Evolutionary conservation across 345 rosid species (phyloP), one percentile per base, ranked within the genome.

Genomic region (Ailanthus altissimus): DNA sequence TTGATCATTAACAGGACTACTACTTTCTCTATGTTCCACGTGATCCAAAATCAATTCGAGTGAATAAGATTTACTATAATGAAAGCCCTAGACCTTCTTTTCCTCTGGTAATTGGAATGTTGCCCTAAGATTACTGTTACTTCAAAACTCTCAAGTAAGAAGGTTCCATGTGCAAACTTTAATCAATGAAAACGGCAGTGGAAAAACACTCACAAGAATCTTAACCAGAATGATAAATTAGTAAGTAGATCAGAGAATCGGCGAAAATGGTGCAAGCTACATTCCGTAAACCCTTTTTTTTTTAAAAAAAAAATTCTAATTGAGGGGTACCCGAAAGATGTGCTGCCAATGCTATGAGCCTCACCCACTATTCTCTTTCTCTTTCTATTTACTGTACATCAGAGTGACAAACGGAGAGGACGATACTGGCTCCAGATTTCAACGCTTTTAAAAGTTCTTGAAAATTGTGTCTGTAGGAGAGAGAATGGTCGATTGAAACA

Each of bases 321-420:
- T n/a, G n/a, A n/a, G 58, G 77, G 77, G 86, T 83, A 86, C 87
- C 88, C 86, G 88, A 67, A 85, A 82, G 88, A 82, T 50, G 83
- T 83, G 87, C 87, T 79, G 90, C 86, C 80, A 85, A 59, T 80
- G 80, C 61, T 59, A 70, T 38, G 23, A 7, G 25, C 43, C 45
- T 32, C 66, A 42, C 26, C 76, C 78, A 57, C 73, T 74, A 23
- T 45, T 65, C 60, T 38, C 66, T 71, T 50, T 73, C 15, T 20
- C 63, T 50, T 46, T 62, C 56, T 59, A 14, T 23, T 40, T 69
- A 81, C 89, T 88, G 91, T 86, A 83, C 84, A 82, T 82, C 86
- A 85, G 91, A 87, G 89, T 87, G 94, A 90, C 93, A 90, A 90
- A 90, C 82, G 94, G 94, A 91, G 93, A 88, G 86, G 93, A 88